Conservation (phyloP, 2,329 filamentous ascomycete genomes). For the Myriangium duriaei region DNA sequence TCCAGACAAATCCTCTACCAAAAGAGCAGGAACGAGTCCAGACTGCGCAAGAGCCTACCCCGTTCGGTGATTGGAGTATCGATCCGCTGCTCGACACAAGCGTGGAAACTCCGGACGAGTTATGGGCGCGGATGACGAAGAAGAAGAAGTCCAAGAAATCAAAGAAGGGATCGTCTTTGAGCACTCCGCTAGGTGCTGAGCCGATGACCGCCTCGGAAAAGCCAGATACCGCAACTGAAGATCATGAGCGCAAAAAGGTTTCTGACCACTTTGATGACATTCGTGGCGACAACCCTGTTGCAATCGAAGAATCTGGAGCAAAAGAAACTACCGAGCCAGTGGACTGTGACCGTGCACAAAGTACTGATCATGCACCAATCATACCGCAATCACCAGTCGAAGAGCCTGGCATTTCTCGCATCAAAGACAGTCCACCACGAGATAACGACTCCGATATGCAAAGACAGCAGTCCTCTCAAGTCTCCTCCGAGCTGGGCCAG, state of each 20-base stretch:
- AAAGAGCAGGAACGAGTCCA: not conserved
- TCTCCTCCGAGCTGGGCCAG: conserved; percentile 7
- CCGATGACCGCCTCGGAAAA: not conserved
- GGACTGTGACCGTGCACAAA: not conserved
- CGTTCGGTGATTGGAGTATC: conserved; percentile 7
- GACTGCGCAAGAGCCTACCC: conserved; percentile 1
- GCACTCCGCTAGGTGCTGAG: conserved; percentile 1
- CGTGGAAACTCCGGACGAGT: conserved; percentile 6
- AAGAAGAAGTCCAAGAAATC: conserved; percentile 10
- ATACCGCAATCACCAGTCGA: conserved; percentile 1
- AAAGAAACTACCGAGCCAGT: not conserved
- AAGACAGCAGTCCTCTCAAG: conserved; percentile 6
- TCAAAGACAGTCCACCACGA: conserved; percentile 7
- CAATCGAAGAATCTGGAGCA: not conserved
- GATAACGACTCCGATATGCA: conserved; percentile 3
- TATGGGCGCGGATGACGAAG: conserved; percentile 8
- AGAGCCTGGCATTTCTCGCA: conserved; percentile 5
- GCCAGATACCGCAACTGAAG: not conserved
- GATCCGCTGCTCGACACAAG: conserved; percentile 7
- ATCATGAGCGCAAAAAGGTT: not conserved
- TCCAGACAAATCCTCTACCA: conserved; percentile 1
- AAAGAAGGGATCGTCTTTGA: conserved; percentile 2
- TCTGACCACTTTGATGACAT: not conserved
- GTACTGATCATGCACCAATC: not conserved
- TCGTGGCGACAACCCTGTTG: not conserved